These are phyloP conservation scores for Alternaria triticimaculans DNA, from an alignment of 2,329 filamentous ascomycete genomes.

Conservation along the genomic window DNA sequence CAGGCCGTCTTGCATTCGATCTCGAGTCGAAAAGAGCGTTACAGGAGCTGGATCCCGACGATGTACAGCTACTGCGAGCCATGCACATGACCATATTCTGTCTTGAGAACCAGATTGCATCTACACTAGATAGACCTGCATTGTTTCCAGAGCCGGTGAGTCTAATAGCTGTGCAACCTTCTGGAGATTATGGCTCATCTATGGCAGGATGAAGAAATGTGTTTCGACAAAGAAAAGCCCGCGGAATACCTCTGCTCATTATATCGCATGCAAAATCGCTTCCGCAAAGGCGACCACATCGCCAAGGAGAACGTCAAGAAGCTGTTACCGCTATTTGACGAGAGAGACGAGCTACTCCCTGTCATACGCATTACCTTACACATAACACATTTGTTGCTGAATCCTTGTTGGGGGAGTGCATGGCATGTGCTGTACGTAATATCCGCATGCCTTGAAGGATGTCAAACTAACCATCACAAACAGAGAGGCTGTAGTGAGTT, in stretches of 20 bases:
- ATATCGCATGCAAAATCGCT: conserved; percentile 45
- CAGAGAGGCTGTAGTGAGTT: conserved; percentile 41
- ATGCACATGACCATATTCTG: conserved; percentile 48
- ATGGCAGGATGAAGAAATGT: conserved; percentile 33
- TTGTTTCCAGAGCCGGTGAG: conserved; percentile 46
- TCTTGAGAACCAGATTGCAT: conserved; percentile 46
- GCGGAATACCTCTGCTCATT: conserved; percentile 45
- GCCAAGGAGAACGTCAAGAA: conserved; percentile 29
- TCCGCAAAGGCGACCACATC: conserved; percentile 38
- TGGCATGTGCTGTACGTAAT: conserved; percentile 31
- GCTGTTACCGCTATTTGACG: conserved; percentile 36
- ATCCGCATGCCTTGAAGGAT: background rate
- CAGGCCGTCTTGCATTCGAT: conserved; percentile 41
- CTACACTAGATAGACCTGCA: conserved; percentile 43
- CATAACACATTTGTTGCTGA: conserved; percentile 42
- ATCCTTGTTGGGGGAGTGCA: conserved; percentile 42
- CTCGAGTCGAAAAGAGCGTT: conserved; percentile 36
- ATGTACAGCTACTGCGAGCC: conserved; percentile 30
- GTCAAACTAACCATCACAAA: conserved; percentile 7
- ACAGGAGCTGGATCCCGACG: conserved; percentile 33
- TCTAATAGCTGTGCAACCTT: background rate
- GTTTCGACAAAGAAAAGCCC: conserved; percentile 36
- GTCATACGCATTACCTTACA: conserved; percentile 39
- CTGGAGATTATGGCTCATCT: conserved; percentile 10
- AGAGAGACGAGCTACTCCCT: conserved; percentile 31